Base-by-base conservation (phyloP, 2,329 filamentous ascomycete genomes). In the Colletotrichum camelliae region DNA sequence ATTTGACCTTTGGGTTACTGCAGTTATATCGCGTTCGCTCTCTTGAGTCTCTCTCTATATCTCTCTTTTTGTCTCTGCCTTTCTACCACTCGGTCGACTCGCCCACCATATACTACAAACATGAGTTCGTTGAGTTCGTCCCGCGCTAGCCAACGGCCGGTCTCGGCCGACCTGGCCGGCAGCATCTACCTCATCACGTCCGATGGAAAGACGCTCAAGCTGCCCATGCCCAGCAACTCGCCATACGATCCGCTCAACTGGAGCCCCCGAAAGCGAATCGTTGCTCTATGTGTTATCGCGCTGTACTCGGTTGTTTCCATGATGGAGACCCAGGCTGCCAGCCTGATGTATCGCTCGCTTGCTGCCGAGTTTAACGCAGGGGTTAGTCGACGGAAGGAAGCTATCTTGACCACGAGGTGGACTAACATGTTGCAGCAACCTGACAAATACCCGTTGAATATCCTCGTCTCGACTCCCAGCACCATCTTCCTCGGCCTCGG, bases 401-500 rank as follows among this genome's bases (percentile, higher is more conserved):
- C 37, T 33, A 16, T 48, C 18, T 48, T 48, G 18, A 21, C 24
- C 10, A n/a, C 21, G n/a, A n/a, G 82, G 81, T 72, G 76, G 12
- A 78, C 78, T 29, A 24, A 52, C 7, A 12, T 3, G 6, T 48
- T 3, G 15, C 12, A 74, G 43, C 64, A 76, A 27, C 7, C 65
- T 18, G 70, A 74, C 18, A 27, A 16, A 16, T 72, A 69, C 48
- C 70, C 70, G 1, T 15, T 76, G 7, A 65, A 68, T 31, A 27
- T 74, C 15, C 70, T 76, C 15, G 74, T 76, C 4, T 76, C 74
- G 13, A 76, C 48, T 9, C 74, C 74, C 3, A 76, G 74, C 3
- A 81, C 81, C 0, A 67, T 86, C 5, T 82, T 80, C 68, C 82
- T 83, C 79, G 84, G 82, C 7, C 68, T 85, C 7, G 84, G 84